Conservation (phyloP, 257 asterid genomes). For the Paulownia fortunei region DNA sequence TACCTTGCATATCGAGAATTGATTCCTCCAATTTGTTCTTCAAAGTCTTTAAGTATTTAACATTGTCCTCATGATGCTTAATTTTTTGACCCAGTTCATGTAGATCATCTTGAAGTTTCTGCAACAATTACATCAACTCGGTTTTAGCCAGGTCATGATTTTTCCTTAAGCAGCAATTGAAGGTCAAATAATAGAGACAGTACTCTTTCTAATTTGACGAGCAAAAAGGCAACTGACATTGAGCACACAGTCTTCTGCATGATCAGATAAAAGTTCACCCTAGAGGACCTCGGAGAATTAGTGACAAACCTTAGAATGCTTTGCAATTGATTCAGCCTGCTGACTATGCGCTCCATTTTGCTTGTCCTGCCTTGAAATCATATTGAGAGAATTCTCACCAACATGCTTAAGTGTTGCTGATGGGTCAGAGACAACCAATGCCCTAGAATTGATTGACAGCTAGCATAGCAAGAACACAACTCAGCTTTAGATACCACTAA, state of each 20-base stretch:
- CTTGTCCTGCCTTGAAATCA: conserved; percentile 26
- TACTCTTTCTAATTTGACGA: not conserved
- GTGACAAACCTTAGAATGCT: conserved; percentile 50
- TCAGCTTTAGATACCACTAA: conserved; percentile 14
- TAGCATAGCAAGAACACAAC: conserved; percentile 24
- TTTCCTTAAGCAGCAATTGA: conserved; percentile 33
- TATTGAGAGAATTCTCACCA: conserved; percentile 24
- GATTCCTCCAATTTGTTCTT: conserved; percentile 55
- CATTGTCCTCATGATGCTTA: conserved; percentile 68
- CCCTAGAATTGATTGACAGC: conserved; percentile 28
- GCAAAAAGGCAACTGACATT: conserved; percentile 2
- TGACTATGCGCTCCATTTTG: conserved; percentile 33
- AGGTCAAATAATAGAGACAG: conserved; percentile 8
- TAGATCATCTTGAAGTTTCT: conserved; percentile 76
- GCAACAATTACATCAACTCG: conserved; percentile 34
- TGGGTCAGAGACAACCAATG: conserved; percentile 25
- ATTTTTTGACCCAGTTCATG: conserved; percentile 57
- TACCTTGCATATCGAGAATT: conserved; percentile 66
- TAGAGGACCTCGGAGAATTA: not conserved
- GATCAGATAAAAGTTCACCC: not conserved
- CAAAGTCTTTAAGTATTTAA: conserved; percentile 53
- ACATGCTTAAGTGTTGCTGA: conserved; percentile 15
- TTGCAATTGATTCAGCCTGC: conserved; percentile 28
- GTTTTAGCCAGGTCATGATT: conserved; percentile 3
- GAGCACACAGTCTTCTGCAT: not conserved